Evolutionary conservation across 176 grass and related monocot species (phyloP), one percentile per base, ranked within the genome.

Genomic region (Oropetium thomaeum): DNA sequence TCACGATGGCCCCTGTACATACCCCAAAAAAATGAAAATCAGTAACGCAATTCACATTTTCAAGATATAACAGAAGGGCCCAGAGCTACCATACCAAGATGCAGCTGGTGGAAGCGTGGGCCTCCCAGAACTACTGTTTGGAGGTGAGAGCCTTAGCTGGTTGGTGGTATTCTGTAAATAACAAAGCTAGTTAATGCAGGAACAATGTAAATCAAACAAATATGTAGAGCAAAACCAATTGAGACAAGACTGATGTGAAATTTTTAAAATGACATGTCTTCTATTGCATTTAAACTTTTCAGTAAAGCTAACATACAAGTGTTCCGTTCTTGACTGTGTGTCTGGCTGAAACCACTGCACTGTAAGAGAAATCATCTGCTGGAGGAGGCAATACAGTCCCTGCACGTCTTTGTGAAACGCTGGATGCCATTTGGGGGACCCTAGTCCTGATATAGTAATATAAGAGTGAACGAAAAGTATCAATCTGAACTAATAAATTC

Each of bases 381-480:
- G 89, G 89, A 64, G 96, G 84, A 48, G 96, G 96, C 77, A 99
- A 79, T 55, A 95, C 15, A 79, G 69, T 95, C 74, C 96, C 96
- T 82, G 72, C 32, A 31, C 84, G 89, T 69, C 87, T 87, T 85
- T 89, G 91, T 2, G 88, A 90, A 91, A 83, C 86, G 82, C 73
- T 95, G 57, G 81, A 83, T 39, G 75, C 82, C 81, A 90, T 90
- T 78, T 95, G 96, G n/a, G 91, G 96, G 45, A 99, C 89, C 87
- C 89, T 90, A 81, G 89, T 99, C 89, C 96, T 99, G 75, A 69
- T 70, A 87, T 67, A 87, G 57, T 41, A 83, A 74, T 26, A 41
- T 49, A 67, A 58, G 17, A 52, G 66, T 78, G 57, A 79, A 67
- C 33, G 31, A 29, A 67, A 67, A 79, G 68, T 44, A 49, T 15